Evolutionary conservation across 116 monocot genomes (phyloP).

Genomic region (Phalaenopsis hybrid): DNA sequence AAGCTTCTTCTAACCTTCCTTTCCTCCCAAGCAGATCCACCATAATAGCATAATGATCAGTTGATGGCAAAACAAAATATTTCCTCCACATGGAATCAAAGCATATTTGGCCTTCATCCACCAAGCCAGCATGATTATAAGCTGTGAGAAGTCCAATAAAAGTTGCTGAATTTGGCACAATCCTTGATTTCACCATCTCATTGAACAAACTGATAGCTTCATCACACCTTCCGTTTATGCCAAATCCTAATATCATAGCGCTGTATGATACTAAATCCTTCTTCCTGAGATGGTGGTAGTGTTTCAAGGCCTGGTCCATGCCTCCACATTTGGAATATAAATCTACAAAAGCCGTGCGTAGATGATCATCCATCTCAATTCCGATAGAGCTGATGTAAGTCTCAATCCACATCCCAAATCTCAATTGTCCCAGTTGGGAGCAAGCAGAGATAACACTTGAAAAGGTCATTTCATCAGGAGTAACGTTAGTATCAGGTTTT

Average conservation of each 20-base stretch:
- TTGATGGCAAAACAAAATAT: constrained; percentile 29
- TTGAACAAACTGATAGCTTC: constrained; percentile 36
- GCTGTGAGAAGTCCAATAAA: constrained; percentile 57
- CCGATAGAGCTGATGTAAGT: constrained; percentile 24
- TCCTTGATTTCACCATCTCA: constrained; percentile 38
- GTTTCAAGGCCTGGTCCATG: constrained; percentile 41
- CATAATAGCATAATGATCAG: constrained; percentile 61
- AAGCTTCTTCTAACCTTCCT: constrained; percentile 58
- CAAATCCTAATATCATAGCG: constrained; percentile 67
- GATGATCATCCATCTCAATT: constrained; percentile 51
- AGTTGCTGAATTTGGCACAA: constrained; percentile 50
- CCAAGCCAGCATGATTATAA: constrained; percentile 62
- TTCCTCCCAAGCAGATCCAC: constrained; percentile 64
- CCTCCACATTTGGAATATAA: constrained; percentile 56
- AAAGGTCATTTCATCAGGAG: constrained; percentile 51
- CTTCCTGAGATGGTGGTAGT: constrained; percentile 24
- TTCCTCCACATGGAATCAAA: constrained; percentile 40
- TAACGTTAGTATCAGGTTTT: constrained; percentile 22
- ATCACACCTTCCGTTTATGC: constrained; percentile 35
- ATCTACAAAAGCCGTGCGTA: constrained; percentile 55
- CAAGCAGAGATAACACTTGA: constrained; percentile 57
- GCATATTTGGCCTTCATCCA: constrained; percentile 49
- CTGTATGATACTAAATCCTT: constrained; percentile 60
- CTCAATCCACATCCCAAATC: constrained; percentile 49
- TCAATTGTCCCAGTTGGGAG: constrained; percentile 45